These are phyloP conservation scores for Scytalidium lignicola DNA, from an alignment of 2,329 filamentous ascomycete species.

Conservation along the genomic window DNA sequence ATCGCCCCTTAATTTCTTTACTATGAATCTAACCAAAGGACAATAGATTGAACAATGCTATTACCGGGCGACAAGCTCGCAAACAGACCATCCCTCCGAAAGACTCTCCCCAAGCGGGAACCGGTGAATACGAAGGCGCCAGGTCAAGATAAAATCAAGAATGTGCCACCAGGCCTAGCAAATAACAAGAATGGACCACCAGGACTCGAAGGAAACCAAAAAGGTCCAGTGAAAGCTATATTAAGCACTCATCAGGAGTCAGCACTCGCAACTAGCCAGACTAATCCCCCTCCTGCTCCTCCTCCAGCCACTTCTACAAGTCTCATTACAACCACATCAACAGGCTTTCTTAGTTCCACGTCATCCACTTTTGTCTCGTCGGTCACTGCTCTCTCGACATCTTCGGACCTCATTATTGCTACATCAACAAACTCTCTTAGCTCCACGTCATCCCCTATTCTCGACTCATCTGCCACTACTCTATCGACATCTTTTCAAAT, in stretches of 20 bases:
- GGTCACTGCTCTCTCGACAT: no score
- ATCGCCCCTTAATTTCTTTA: no score
- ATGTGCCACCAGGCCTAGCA: constrained; percentile 2
- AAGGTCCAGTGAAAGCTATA: not conserved
- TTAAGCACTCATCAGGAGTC: not conserved
- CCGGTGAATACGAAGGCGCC: constrained; percentile 4
- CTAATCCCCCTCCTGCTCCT: not conserved
- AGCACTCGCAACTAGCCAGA: not conserved
- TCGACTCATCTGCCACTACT: not conserved
- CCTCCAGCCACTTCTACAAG: not conserved
- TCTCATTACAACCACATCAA: not conserved
- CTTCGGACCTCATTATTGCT: no score
- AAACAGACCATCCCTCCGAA: no score
- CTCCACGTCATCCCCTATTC: not conserved
- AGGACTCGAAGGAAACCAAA: constrained; percentile 6
- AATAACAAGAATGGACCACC: constrained; percentile 8
- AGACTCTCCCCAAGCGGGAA: constrained; percentile 1
- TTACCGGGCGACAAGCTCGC: no score
- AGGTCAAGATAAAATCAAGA: no score
- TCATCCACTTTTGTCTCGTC: no score
- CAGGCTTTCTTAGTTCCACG: no score
- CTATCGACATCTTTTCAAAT: not conserved
- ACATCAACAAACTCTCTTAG: not conserved
- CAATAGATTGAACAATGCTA: no score
- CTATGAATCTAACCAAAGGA: no score